Conservation (phyloP, 129 eudicot genomes). For the carrot (Daucus carota) region DH1_v3.0 NC_030381.2:10450001-10450500, state of each 20-base stretch:
- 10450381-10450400: constrained; percentile 33
- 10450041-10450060: neutral
- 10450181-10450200: constrained; percentile 57
- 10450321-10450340: constrained; percentile 68
- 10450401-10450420: constrained; percentile 33
- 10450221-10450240: constrained; percentile 64
- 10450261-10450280: neutral
- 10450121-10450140: constrained; percentile 67
- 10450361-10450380: constrained; percentile 50
- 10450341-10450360: constrained; percentile 78
- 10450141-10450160: constrained; percentile 89
- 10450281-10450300: neutral
- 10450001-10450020: neutral
- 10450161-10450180: constrained; percentile 54
- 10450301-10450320: constrained; percentile 3
- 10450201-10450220: constrained; percentile 56
- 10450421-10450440: constrained; percentile 13
- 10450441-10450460: neutral
- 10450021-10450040: neutral
- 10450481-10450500: constrained; percentile 22
- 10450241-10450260: constrained; percentile 3
- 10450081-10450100: constrained; percentile 44
- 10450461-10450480: neutral
- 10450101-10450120: constrained; percentile 52
- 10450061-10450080: constrained; percentile 29